Base-by-base conservation (phyloP, 805 yeast species). In the Monosporozyma solicola region DNA sequence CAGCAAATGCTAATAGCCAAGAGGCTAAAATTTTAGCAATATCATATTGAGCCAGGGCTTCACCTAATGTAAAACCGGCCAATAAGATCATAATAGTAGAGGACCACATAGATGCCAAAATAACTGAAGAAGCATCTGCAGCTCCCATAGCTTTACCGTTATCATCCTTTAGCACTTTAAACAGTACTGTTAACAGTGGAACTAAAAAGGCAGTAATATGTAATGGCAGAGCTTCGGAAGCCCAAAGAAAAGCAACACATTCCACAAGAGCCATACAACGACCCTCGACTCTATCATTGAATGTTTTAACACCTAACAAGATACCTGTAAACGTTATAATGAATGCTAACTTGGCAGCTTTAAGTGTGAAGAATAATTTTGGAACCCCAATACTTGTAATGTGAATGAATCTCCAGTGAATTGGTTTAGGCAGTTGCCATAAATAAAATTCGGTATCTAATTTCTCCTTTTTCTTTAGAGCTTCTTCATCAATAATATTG, bases 61-160 rank as follows among this genome's bases (percentile, higher is more conserved):
- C 97, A 48, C 97, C 97, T 56, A 92, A 73, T 0, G 97, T 84
- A 69, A 92, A 92, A 3, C 98, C 98, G 54, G 97, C 98, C 24
- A 92, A 72, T 53, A 92, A 73, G 39, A 92, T 79, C 85, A 91
- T 82, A 61, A 92, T 88, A 5, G 92, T 91, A 0, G 97, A 87
- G 2, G 92, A 84, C 97, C 97, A 92, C 98, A 92, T 92, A 41
- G 85, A 74, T 4, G 85, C 70, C 53, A 94, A 80, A 53, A 92
- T 85, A 62, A 75, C 83, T 53, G 80, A 74, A 0, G 79, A 73
- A 1, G 97, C 91, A 2, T 75, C 83, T 0, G 80, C 72, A 1
- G 95, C 90, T 2, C 65, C 57, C 79, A 89, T 72, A 0, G 80
- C 77, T n/a, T 73, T 67, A 25, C 82, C 81, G 27, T 33, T 37